Evolutionary conservation across 371 early-diverging fungal species (phyloP).

Genomic region (Haplosporangium sp.): DNA sequence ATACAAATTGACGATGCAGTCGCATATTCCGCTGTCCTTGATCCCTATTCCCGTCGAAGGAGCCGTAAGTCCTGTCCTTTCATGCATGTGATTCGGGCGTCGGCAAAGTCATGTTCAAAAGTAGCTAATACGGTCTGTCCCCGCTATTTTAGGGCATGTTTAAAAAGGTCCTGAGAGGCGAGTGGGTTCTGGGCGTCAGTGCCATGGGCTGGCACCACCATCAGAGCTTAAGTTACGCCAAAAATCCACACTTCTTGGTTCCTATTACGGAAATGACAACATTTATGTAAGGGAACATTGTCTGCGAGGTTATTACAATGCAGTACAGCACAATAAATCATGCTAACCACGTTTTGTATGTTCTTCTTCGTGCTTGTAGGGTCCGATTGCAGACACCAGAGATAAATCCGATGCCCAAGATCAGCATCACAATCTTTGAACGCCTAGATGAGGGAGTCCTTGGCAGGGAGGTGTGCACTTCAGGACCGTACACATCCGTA

Average conservation of each 20-base stretch:
- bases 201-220: slow-evolving; percentile 77
- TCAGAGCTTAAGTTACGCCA: slow-evolving; percentile 62
- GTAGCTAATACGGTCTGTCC: background rate
- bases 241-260: slow-evolving; percentile 77
- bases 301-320: background rate
- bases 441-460: slow-evolving; percentile 66
- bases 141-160: slow-evolving; percentile 71
- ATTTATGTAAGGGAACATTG: slow-evolving; percentile 59
- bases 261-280: slow-evolving; percentile 70
- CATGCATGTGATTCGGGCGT: no score
- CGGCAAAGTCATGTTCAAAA: no score
- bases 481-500: slow-evolving; percentile 80
- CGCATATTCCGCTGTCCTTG: slow-evolving; percentile 59
- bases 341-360: background rate
- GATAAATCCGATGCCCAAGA: slow-evolving; percentile 71
- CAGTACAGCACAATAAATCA: background rate
- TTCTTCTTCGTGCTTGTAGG: slow-evolving; percentile 39
- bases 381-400: slow-evolving; percentile 78
- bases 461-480: slow-evolving; percentile 73
- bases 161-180: slow-evolving; percentile 70
- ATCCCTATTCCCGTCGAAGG: slow-evolving; percentile 81
- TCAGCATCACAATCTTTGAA: slow-evolving; percentile 77
- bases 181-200: slow-evolving; percentile 73
- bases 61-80: slow-evolving; percentile 65
- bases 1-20: slow-evolving; percentile 73